Conservation (phyloP, 208 protist genomes). For the Leishmania guyanensis region DNA sequence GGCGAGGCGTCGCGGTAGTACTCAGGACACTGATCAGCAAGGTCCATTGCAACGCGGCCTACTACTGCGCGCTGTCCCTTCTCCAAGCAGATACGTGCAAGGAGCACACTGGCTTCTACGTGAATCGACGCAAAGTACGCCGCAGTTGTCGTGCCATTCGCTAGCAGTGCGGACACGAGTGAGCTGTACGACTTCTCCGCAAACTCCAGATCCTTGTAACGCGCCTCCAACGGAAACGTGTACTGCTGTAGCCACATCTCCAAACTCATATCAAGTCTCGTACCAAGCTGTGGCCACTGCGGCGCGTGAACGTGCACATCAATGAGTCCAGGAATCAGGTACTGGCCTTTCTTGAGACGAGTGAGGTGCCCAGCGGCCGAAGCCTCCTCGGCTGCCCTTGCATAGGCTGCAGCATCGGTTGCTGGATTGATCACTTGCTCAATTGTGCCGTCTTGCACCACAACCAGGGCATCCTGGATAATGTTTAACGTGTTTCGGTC, state of each 20-base stretch:
- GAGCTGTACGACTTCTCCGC: slow-evolving; percentile 72
- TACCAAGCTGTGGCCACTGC: slow-evolving; percentile 91
- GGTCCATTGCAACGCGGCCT: slow-evolving; percentile 93
- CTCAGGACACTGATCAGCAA: slow-evolving; percentile 75
- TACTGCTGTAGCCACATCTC: slow-evolving; percentile 92
- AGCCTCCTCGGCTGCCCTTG: slow-evolving; percentile 27
- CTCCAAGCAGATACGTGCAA: slow-evolving; percentile 76
- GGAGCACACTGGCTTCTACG: slow-evolving; percentile 66
- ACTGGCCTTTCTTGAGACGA: slow-evolving; percentile 48
- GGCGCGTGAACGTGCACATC: slow-evolving; percentile 95
- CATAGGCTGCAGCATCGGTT: slow-evolving; percentile 25
- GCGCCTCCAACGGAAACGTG: slow-evolving; percentile 92
- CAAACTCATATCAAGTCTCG: slow-evolving; percentile 83
- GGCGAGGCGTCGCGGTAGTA: slow-evolving; percentile 89
- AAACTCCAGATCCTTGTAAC: slow-evolving; percentile 78
- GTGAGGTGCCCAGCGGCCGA: slow-evolving; percentile 33
- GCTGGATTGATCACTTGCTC: slow-evolving; percentile 44
- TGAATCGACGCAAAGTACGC: slow-evolving; percentile 93
- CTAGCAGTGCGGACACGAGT: slow-evolving; percentile 75
- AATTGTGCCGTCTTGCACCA: slow-evolving; percentile 54
- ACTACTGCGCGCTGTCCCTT: slow-evolving; percentile 91
- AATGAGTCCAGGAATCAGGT: slow-evolving; percentile 90
- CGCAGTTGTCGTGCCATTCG: slow-evolving; percentile 91
- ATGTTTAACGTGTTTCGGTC: slow-evolving; percentile 41
- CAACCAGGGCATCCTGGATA: slow-evolving; percentile 49